Evolutionary conservation across 2,329 filamentous ascomycete species (phyloP), one percentile per base, ranked within the genome.

Genomic region (Paecilomyces niveus): DNA sequence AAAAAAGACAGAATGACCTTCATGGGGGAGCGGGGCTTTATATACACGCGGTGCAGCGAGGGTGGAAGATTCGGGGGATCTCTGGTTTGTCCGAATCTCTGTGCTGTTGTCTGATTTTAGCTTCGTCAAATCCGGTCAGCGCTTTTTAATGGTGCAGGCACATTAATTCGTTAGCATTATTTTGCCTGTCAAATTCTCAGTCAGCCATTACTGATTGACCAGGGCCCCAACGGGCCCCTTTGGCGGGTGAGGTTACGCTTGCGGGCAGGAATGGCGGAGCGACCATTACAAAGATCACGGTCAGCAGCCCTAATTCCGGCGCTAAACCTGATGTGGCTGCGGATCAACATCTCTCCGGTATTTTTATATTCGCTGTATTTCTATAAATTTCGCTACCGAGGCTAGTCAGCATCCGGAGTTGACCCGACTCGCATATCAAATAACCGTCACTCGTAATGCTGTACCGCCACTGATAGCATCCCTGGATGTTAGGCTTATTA

Each of bases 1-100:
- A 70, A 61, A 70, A 74, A 60, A 57, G 73, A 68, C 21, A 73
- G 59, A 59, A 75, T 59, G 13, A 72, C 56, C 66, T 65, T 74
- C 73, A 76, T 75, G 22, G 66, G 64, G 32, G 49, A 21, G 55
- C 3, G 26, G 57, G 57, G 59, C 54, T 65, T 64, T 72, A 73
- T 74, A 73, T 75, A 72, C 9, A 21, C 9, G 54, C 15, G 59
- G 32, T 62, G 59, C 61, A 65, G 61, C 70, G 54, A 57, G 26
- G 57, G 65, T 64, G 63, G 70, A 68, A 67, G 32, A 57, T 57
- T 61, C 62, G 53, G 39, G 58, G 57, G 53, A 52, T 32, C 49
- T 56, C 54, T 51, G 39, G 39, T 45, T 18, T 45, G 39, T n/a
- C 39, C 39, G 39, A 18, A 45, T 18, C 18, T 18, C 15, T 18